These are phyloP conservation scores for Astrothelium subdiscretum DNA, from an alignment of 495 filamentous ascomycete species.

Conservation along the genomic window DNA sequence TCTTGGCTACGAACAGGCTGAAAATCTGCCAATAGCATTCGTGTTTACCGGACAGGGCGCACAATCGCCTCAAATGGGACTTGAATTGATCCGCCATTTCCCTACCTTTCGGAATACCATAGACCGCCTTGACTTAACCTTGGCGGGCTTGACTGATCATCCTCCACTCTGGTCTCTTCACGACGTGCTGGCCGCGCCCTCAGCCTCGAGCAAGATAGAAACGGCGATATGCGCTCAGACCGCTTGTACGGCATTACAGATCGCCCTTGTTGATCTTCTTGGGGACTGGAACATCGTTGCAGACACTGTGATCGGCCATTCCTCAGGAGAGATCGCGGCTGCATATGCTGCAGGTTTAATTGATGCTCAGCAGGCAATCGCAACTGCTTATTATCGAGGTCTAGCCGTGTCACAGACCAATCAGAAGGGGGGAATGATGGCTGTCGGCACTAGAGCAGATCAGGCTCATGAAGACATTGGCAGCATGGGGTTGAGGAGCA, in stretches of 20 bases:
- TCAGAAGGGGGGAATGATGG: conserved; percentile 17
- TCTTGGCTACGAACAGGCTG: too few relatives aligned
- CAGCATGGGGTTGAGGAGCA: neutral
- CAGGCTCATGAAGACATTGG: neutral
- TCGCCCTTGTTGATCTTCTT: conserved; percentile 16
- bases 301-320: conserved; percentile 43
- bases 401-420: neutral
- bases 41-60: conserved; percentile 39
- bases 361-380: conserved; percentile 33
- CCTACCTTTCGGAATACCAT: neutral
- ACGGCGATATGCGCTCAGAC: conserved; percentile 14
- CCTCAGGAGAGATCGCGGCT: conserved; percentile 52
- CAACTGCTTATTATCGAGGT: conserved; percentile 32
- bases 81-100: neutral
- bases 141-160: neutral
- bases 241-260: conserved; percentile 17
- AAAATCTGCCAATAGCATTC: too few relatives aligned
- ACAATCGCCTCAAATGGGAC: conserved; percentile 33
- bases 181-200: conserved; percentile 10
- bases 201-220: conserved; percentile 12
- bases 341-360: conserved; percentile 47
- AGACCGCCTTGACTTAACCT: neutral
- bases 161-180: neutral
- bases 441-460: conserved; percentile 5
- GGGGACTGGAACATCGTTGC: conserved; percentile 19